Conservation (phyloP, 2,329 filamentous ascomycete genomes). For the Neopestalotiopsis rosae region DNA sequence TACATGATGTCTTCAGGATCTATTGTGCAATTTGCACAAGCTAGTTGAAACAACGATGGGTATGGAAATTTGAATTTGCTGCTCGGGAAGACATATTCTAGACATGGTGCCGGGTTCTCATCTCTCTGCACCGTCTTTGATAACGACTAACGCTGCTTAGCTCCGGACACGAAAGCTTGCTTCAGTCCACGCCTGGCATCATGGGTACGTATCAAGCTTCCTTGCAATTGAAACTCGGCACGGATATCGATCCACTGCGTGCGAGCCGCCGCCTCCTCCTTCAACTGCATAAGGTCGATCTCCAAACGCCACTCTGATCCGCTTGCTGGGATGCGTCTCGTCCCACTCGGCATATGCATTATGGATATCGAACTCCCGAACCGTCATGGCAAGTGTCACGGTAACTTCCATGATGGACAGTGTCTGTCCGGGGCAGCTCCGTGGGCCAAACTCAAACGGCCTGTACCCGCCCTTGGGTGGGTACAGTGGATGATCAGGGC, state of each 20-base stretch:
- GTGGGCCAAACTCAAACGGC: constrained; percentile 34
- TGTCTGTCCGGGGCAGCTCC: constrained; percentile 37
- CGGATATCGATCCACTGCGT: constrained; percentile 21
- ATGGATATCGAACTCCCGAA: constrained; percentile 29
- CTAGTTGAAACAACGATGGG: no score
- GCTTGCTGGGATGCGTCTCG: constrained; percentile 16
- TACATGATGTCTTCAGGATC: no score
- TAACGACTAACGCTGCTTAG: no score
- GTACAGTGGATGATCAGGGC: constrained; percentile 25
- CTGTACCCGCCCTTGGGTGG: constrained; percentile 30
- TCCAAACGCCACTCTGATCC: constrained; percentile 26
- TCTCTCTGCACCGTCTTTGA: no score
- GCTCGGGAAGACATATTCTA: no score
- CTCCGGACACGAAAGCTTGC: no score
- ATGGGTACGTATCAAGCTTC: no score
- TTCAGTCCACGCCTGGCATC: no score
- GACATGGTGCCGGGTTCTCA: no score
- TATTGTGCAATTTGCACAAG: no score
- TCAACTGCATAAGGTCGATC: constrained; percentile 28
- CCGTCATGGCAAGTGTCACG: constrained; percentile 27
- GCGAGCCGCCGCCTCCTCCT: constrained; percentile 24
- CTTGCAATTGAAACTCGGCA: background rate
- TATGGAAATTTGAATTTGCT: no score
- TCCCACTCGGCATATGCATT: constrained; percentile 38
- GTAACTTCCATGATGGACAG: constrained; percentile 35